Conservation (phyloP, 495 filamentous ascomycete species). For the Podospora appendiculata region DNA sequence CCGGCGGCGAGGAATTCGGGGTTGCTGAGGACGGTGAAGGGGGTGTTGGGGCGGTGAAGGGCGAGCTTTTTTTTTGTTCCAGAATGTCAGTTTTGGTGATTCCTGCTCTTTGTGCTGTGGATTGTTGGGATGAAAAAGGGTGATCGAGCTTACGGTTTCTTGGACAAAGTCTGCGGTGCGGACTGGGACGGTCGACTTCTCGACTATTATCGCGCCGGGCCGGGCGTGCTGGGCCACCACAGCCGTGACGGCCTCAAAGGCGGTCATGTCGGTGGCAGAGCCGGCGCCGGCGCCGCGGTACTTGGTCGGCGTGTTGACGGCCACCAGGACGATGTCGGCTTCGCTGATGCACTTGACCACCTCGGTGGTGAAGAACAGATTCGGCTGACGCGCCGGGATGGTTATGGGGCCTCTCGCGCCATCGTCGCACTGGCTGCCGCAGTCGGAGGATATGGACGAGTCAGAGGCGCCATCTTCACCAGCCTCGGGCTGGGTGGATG, state of each 20-base stretch:
- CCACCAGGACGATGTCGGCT: conserved; percentile 67
- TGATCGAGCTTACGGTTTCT: conserved; percentile 44
- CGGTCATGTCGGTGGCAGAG: conserved; percentile 59
- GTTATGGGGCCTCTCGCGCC: conserved; percentile 9
- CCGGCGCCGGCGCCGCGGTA: conserved; percentile 59
- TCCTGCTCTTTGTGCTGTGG: neutral
- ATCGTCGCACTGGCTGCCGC: conserved; percentile 18
- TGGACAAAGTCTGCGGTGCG: conserved; percentile 64
- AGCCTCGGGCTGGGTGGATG: conserved; percentile 12
- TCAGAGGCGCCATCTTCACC: neutral
- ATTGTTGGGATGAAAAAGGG: neutral
- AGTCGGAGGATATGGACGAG: conserved; percentile 19
- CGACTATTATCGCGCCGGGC: conserved; percentile 65
- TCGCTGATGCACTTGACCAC: conserved; percentile 50
- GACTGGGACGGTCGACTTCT: conserved; percentile 76
- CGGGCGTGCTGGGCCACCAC: conserved; percentile 58
- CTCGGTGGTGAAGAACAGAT: conserved; percentile 66
- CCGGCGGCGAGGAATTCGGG: conserved; percentile 78
- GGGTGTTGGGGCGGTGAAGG: conserved; percentile 45
- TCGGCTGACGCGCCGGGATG: conserved; percentile 33
- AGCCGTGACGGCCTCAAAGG: conserved; percentile 59
- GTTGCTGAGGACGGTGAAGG: conserved; percentile 74
- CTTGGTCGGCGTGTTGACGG: conserved; percentile 80
- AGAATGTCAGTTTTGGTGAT: neutral
- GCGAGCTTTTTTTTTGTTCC: conserved; percentile 18